These are phyloP conservation scores for Pycnococcus provasolii DNA, from an alignment of 139 green algal species.

Conservation along the genomic window DNA sequence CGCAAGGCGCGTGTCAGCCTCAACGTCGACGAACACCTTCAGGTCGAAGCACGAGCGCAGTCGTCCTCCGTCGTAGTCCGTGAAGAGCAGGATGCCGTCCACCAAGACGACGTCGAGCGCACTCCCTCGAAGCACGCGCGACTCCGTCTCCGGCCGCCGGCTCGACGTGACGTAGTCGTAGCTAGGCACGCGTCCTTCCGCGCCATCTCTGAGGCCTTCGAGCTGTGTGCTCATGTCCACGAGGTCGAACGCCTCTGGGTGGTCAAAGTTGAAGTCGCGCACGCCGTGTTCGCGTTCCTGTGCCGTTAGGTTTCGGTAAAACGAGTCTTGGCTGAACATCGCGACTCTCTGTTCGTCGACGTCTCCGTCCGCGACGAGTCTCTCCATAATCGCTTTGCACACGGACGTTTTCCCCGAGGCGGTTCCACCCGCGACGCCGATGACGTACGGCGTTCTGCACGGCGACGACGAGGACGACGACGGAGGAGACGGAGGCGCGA, in stretches of 20 bases:
- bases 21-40: conserved; percentile 46
- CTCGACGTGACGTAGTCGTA: conserved; percentile 7
- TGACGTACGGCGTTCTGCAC: conserved; percentile 39
- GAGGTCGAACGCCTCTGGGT: conserved; percentile 47
- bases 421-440: conserved; percentile 56
- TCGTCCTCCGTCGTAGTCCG: conserved; percentile 17
- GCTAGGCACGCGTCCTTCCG: neutral
- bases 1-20: conserved; percentile 41
- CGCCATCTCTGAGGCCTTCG: too few species aligned
- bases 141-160: too few species aligned
- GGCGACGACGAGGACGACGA: too few species aligned
- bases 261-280: conserved; percentile 76
- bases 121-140: too few species aligned
- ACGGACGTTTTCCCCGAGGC: conserved; percentile 70
- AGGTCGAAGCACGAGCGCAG: conserved; percentile 24
- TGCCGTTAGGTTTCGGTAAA: too few species aligned
- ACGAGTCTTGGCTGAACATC: too few species aligned
- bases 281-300: too few species aligned
- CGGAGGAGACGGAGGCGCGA: too few species aligned
- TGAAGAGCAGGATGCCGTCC: conserved; percentile 39
- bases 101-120: conserved; percentile 35
- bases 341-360: too few species aligned
- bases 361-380: conserved; percentile 25
- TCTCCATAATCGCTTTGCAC: conserved; percentile 72
- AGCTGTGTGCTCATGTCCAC: conserved; percentile 22